Evolutionary conservation across 352 stramenopile species (phyloP), one percentile per base, ranked within the genome.

Genomic region (Lagenidium sp.): DNA sequence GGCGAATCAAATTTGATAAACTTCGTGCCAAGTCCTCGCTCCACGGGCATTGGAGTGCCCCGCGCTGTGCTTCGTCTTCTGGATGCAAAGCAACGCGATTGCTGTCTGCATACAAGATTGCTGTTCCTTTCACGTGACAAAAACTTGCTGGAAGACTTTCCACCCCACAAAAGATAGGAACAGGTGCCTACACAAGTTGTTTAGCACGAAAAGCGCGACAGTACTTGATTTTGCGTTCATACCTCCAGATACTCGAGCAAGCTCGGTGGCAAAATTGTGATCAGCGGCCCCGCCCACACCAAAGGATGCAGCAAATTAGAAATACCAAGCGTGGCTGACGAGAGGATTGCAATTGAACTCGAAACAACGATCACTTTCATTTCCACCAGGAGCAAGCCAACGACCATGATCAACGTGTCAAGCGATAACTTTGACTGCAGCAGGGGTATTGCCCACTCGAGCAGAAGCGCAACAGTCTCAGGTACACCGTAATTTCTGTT

Each of bases 281-380:
- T 60, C n/a, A 60, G 41, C 19, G 52, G 47, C 7, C 52, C 52
- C 15, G 52, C 52, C 52, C 52, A 60, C 6, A 18, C 26, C 3
- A 60, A 42, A 8, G 52, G 52, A 30, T 55, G 34, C 1, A 60
- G 30, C 6, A 60, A 26, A 10, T 34, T 30, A 19, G 52, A 29
- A 12, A 60, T 41, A 4, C 45, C 41, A 11, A 60, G 40, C 0
- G 47, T 55, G 13, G 46, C 43, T 2, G 52, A 41, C 4, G 52
- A 60, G 1, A 60, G 21, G 15, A 55, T 10, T 11, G 41, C 41
- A 18, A 60, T 44, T 19, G 18, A 38, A 20, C 32, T 55, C 20
- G 52, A 55, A 4, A 60, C 52, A 11, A 60, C 46, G 28, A 60
- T 55, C 20, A 60, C 45, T 21, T 60, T 60, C 52, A 60, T 60